Evolutionary conservation across 2,329 filamentous ascomycete genomes (phyloP).

Genomic region (Paracorniculantispora psalliotae): DNA sequence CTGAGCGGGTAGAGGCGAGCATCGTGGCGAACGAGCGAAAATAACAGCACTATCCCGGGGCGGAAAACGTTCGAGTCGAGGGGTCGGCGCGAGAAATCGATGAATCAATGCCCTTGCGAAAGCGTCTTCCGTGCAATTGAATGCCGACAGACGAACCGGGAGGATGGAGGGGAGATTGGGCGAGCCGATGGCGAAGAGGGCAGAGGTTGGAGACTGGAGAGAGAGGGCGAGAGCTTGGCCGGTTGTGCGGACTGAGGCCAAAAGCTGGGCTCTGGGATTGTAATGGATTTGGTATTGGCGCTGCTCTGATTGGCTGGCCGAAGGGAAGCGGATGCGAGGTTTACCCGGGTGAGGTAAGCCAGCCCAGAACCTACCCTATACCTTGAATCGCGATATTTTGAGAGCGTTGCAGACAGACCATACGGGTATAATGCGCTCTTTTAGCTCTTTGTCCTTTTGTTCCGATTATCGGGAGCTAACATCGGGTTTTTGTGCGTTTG

Average conservation of each 20-base stretch:
- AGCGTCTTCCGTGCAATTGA: constrained; percentile 6
- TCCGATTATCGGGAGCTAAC: too few species aligned
- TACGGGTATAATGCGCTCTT: too few species aligned
- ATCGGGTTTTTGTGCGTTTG: too few species aligned
- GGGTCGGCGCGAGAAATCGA: neutral
- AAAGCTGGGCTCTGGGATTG: constrained; percentile 9
- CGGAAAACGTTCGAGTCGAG: neutral
- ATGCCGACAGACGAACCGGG: neutral
- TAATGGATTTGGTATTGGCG: constrained; percentile 14
- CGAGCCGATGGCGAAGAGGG: neutral
- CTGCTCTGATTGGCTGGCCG: constrained; percentile 13
- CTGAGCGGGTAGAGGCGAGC: constrained; percentile 46
- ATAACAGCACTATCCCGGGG: neutral
- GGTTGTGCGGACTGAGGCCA: constrained; percentile 12
- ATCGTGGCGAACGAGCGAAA: constrained; percentile 29
- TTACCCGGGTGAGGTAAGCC: constrained; percentile 12
- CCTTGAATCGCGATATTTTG: too few species aligned
- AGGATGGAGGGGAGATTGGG: neutral
- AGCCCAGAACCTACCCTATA: neutral
- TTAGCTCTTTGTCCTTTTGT: too few species aligned
- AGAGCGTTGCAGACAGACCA: too few species aligned
- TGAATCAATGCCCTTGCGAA: neutral
- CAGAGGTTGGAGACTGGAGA: neutral
- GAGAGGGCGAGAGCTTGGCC: constrained; percentile 3
- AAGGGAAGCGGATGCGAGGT: neutral